Evolutionary conservation across 768 basidiomycete genomes (phyloP), one percentile per base, ranked within the genome.

Genomic region (Cystobasidium ongulense): DNA sequence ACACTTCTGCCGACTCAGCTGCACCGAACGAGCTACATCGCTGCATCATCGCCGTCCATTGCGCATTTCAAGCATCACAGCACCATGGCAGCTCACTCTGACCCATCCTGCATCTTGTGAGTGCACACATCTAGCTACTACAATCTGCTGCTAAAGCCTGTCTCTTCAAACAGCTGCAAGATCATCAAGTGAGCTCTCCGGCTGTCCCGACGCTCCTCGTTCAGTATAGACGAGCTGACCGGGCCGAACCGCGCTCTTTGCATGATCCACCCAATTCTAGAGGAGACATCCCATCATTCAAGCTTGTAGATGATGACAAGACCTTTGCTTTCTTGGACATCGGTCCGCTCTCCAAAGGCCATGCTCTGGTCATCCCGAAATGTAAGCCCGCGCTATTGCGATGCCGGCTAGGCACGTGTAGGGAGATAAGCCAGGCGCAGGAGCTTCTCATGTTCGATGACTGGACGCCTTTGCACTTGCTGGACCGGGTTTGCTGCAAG

Each of bases 351-450:
- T 85, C 92, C n/a, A 88, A 86, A 78, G 95, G 95, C 2, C 92
- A 99, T 82, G 87, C 91, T 15, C 85, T 98, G 39, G 84, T 98
- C 66, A 91, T 99, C 75, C 95, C 95, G 1, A 99, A 97, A 84
- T 88, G 94, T 95, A 73, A 75, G 81, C 61, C 43, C 41, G 38
- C 17, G 39, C 39, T n/a, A 61, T 52, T 17, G 53, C 71, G 53
- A 63, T 65, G 39, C 39, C 3, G 18, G n/a, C 10, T 67, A 21
- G 38, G 18, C 35, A 36, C n/a, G n/a, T n/a, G n/a, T n/a, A n/a
- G n/a, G n/a, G n/a, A n/a, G n/a, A n/a, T n/a, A n/a, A n/a, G n/a
- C n/a, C n/a, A n/a, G n/a, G n/a, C n/a, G n/a, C n/a, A n/a, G n/a
- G n/a, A n/a, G n/a, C n/a, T n/a, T n/a, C n/a, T n/a, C n/a, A n/a